phyloP scores from a whole-genome alignment of 192 early-diverging fungal genomes.

The Jimgerdemannia flammicorona region DNA sequence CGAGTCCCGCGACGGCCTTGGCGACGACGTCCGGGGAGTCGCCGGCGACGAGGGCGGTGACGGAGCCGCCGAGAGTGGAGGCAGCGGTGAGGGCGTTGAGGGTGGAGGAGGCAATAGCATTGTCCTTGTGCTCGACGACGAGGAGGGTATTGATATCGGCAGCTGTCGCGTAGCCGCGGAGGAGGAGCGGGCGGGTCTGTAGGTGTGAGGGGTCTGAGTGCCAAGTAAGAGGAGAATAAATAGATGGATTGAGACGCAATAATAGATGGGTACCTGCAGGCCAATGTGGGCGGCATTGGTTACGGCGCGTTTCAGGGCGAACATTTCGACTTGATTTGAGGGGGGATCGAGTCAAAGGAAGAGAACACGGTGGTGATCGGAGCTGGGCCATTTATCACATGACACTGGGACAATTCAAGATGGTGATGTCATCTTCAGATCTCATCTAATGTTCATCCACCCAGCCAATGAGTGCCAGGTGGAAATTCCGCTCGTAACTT shows the following conservation, averaged over 20 bases:
- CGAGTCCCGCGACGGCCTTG: conserved; percentile 55
- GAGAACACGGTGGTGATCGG: too few relatives aligned
- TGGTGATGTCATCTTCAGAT: not conserved
- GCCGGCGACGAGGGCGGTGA: conserved; percentile 90
- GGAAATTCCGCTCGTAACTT: too few relatives aligned
- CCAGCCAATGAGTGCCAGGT: too few relatives aligned
- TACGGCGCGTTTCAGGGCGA: not conserved
- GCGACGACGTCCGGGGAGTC: conserved; percentile 63
- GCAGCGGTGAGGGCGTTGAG: conserved; percentile 90
- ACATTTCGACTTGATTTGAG: not conserved
- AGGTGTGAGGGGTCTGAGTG: too few relatives aligned
- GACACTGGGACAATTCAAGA: not conserved
- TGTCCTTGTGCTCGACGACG: conserved; percentile 86
- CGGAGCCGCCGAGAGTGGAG: conserved; percentile 66
- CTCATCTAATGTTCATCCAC: too few relatives aligned
- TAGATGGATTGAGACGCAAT: too few relatives aligned
- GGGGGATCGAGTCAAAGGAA: too few relatives aligned
- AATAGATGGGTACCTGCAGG: too few relatives aligned
- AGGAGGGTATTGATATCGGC: conserved; percentile 74
- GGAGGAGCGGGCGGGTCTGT: conserved; percentile 8
- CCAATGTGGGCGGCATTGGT: not conserved
- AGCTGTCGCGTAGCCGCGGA: conserved; percentile 44
- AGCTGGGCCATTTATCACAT: not conserved
- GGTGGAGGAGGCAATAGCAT: conserved; percentile 63
- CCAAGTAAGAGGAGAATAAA: too few relatives aligned